A percentile compares a stretch with the other conserved stretches of the same genome.
These are phyloP conservation scores for Serendipita sp. DNA, from an alignment of 768 basidiomycete genomes.

Conservation along the genomic window DNA sequence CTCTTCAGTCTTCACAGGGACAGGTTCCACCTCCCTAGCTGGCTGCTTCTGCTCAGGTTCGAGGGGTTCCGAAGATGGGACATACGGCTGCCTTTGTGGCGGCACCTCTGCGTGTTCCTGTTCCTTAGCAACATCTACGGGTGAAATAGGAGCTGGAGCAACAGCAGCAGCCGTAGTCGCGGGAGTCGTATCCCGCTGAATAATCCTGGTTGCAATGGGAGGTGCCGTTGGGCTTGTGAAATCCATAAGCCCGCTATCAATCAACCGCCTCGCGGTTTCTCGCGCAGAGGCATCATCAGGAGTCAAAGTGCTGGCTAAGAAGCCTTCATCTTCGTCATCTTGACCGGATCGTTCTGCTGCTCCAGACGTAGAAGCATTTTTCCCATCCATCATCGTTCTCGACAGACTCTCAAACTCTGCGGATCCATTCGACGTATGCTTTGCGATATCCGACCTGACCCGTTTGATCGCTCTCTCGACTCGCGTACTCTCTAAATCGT, in stretches of 20 bases:
- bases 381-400: background rate
- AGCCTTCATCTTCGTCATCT: background rate
- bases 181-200: background rate
- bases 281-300: background rate
- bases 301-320: background rate
- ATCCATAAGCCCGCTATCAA: background rate
- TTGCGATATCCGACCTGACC: constrained; percentile 68
- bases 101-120: background rate
- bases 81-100: background rate
- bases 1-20: constrained; percentile 11
- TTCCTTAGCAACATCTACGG: background rate
- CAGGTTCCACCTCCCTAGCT: background rate
- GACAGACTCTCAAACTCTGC: background rate
- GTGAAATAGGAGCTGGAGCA: background rate
- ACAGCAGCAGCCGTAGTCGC: background rate
- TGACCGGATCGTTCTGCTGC: background rate
- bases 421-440: constrained; percentile 26
- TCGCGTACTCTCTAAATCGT: constrained; percentile 75
- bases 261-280: background rate
- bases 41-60: background rate
- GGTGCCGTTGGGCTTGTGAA: background rate
- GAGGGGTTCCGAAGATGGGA: too few relatives aligned
- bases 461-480: constrained; percentile 80
- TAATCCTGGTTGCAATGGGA: background rate
- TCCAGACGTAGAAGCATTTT: background rate